Evolutionary conservation across 2,329 filamentous ascomycete genomes (phyloP).

Genomic region (Aspergillus fijiensis): DNA sequence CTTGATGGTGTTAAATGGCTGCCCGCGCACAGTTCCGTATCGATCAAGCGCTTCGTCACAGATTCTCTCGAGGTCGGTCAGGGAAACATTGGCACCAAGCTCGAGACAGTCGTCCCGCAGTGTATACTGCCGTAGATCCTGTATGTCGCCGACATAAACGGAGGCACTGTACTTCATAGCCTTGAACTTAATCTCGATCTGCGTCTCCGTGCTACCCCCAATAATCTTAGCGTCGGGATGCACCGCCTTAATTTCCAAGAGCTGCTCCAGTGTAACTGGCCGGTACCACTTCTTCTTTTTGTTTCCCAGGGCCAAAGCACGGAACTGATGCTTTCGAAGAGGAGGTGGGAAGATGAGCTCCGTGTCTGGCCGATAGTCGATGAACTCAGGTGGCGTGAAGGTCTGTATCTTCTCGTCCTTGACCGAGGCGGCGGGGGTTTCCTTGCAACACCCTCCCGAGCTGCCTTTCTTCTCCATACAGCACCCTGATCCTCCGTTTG

Average conservation of each 20-base stretch:
- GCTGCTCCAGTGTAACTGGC: slow-evolving; percentile 79
- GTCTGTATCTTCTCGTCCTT: slow-evolving; percentile 45
- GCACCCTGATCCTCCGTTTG: slow-evolving; percentile 64
- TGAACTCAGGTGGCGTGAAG: slow-evolving; percentile 87
- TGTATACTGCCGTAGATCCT: slow-evolving; percentile 78
- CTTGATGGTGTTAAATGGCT: slow-evolving; percentile 85
- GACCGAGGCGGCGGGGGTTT: slow-evolving; percentile 44
- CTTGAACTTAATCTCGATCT: slow-evolving; percentile 99
- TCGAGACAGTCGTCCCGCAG: slow-evolving; percentile 82
- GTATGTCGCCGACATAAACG: slow-evolving; percentile 89
- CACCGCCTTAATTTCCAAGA: slow-evolving; percentile 85
- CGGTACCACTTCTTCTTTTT: slow-evolving; percentile 93
- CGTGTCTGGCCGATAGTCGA: slow-evolving; percentile 89
- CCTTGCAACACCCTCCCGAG: slow-evolving; percentile 68
- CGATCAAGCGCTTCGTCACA: slow-evolving; percentile 74
- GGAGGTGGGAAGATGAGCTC: slow-evolving; percentile 92
- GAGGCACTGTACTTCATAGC: slow-evolving; percentile 85
- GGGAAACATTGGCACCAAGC: slow-evolving; percentile 85
- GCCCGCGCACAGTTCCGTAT: slow-evolving; percentile 69
- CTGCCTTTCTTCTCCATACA: slow-evolving; percentile 68
- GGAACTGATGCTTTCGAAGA: slow-evolving; percentile 78
- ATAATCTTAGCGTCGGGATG: slow-evolving; percentile 90
- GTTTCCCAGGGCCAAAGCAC: slow-evolving; percentile 84
- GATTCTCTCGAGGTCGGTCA: slow-evolving; percentile 87
- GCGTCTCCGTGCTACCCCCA: slow-evolving; percentile 92